These are phyloP conservation scores for Microcos paniculata DNA, from an alignment of 345 rosid species.

Conservation along the genomic window DNA sequence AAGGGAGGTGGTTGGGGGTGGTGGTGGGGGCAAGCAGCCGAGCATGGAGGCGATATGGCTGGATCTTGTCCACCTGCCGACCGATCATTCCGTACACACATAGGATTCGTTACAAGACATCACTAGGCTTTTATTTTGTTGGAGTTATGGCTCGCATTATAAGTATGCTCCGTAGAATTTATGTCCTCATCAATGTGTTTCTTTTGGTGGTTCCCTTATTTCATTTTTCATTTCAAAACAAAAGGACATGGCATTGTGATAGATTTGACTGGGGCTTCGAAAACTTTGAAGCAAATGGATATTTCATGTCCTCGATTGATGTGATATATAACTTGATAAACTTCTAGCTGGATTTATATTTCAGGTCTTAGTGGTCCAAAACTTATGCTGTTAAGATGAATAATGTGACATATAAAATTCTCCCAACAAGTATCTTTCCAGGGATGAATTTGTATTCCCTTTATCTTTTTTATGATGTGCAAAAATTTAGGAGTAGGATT, in stretches of 20 bases:
- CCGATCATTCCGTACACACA: background rate
- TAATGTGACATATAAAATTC: no score
- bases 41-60: conserved; percentile 16
- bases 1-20: background rate
- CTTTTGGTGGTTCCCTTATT: background rate
- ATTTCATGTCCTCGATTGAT: background rate
- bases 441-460: no score
- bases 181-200: background rate
- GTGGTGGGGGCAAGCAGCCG: conserved; percentile 1
- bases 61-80: conserved; percentile 25
- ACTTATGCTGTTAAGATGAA: no score
- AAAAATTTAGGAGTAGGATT: no score
- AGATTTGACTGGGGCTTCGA: no score
- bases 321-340: background rate
- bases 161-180: background rate
- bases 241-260: background rate
- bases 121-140: conserved; percentile 17
- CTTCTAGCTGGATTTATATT: no score
- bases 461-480: no score
- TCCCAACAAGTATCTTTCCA: no score
- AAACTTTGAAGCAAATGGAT: no score
- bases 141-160: conserved; percentile 12
- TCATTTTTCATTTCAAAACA: background rate
- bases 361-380: no score
- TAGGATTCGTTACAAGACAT: conserved; percentile 9